Percentiles rank a stretch among this genome's conserved stretches.
phyloP scores from a whole-genome alignment of 179 eudicot species.

The Spinacia oleracea region DNA sequence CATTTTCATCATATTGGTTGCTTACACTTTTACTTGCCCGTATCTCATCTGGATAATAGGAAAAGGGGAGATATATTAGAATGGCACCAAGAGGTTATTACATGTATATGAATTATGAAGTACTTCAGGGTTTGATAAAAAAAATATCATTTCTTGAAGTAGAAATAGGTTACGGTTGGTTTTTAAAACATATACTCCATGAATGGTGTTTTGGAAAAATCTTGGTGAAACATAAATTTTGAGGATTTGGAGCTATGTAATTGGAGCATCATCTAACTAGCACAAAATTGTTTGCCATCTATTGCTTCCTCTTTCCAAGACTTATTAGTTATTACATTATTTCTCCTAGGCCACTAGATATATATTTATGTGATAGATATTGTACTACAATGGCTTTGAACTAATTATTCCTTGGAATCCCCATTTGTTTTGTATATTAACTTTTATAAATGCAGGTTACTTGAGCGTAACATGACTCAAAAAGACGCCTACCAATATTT shows the following conservation, averaged over 20 bases:
- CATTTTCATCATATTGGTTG: background rate
- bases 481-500: conserved; percentile 90
- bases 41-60: no score
- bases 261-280: no score
- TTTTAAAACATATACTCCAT: background rate
- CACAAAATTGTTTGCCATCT: no score
- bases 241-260: no score
- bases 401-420: no score
- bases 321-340: no score
- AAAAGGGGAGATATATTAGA: no score
- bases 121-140: no score
- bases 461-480: conserved; percentile 66
- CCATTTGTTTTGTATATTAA: no score
- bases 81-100: background rate
- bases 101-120: background rate
- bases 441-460: conserved; percentile 59
- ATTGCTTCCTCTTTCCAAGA: background rate
- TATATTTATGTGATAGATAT: conserved; percentile 9
- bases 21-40: no score
- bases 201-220: background rate
- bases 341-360: background rate
- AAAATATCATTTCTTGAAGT: no score
- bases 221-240: no score
- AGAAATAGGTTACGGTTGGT: background rate
- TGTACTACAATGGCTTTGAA: conserved; percentile 3